Conservation (phyloP, 768 basidiomycete species). For the Termitomyces sp. region DNA sequence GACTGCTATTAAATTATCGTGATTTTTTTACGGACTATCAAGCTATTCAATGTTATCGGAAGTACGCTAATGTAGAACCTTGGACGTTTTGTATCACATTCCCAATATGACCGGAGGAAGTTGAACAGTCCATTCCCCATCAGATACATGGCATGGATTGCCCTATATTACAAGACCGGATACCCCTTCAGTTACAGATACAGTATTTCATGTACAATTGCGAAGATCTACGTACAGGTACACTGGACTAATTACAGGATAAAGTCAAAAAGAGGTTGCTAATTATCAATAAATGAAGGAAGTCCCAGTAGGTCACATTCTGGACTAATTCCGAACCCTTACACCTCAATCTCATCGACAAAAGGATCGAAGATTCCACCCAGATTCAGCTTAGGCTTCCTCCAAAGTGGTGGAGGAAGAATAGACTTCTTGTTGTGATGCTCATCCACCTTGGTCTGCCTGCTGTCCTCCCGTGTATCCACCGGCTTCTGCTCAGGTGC, state of each 20-base stretch:
- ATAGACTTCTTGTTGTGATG: not conserved
- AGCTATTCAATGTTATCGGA: not conserved
- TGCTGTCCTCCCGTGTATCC: not conserved
- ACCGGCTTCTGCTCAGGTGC: not conserved
- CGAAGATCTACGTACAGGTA: not conserved
- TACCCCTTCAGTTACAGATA: not conserved
- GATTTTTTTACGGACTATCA: not conserved
- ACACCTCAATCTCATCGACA: constrained; percentile 26
- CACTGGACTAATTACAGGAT: not conserved
- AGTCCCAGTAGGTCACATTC: not conserved
- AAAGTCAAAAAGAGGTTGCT: not conserved
- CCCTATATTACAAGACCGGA: not conserved
- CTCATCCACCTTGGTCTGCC: constrained; percentile 1
- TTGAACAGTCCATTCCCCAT: not conserved
- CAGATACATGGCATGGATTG: not conserved
- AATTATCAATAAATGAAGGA: not conserved
- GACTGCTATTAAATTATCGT: not conserved
- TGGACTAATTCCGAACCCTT: not conserved
- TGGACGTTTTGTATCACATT: not conserved
- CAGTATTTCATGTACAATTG: not conserved
- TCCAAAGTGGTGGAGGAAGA: not conserved
- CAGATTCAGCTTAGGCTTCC: constrained; percentile 9
- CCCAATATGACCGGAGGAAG: not conserved
- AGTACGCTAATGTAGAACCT: not conserved
- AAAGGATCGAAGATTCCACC: constrained; percentile 24